phyloP scores from a whole-genome alignment of 306 rosid species.

The Lathyrus sativus region DNA sequence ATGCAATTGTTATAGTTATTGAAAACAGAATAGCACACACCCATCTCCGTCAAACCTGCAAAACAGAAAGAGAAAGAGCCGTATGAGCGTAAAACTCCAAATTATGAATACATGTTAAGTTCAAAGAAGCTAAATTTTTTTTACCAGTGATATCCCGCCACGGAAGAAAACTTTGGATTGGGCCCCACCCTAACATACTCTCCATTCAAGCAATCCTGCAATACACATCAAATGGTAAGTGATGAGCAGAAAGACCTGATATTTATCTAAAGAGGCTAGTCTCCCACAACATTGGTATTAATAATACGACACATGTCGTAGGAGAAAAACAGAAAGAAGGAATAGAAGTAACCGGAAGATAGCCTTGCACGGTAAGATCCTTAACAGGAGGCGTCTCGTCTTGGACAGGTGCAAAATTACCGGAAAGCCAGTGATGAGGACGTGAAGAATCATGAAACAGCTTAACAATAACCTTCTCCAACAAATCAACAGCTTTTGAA shows the following conservation, averaged over 20 bases:
- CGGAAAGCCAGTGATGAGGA: slow-evolving; percentile 74
- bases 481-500: slow-evolving; percentile 58
- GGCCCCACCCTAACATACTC: slow-evolving; percentile 98
- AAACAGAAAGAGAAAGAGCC: slow-evolving; percentile 31
- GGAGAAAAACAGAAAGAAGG: neutral
- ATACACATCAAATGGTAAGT: slow-evolving; percentile 29
- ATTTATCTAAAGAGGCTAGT: too few relatives aligned
- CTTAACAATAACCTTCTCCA: slow-evolving; percentile 80
- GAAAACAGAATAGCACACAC: slow-evolving; percentile 48
- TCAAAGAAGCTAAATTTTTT: slow-evolving; percentile 22
- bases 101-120: slow-evolving; percentile 18
- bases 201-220: slow-evolving; percentile 87
- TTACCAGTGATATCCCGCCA: slow-evolving; percentile 95
- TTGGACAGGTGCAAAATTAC: slow-evolving; percentile 76
- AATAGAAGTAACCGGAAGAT: slow-evolving; percentile 69
- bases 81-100: slow-evolving; percentile 38
- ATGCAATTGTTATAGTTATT: slow-evolving; percentile 9
- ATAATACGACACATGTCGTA: too few relatives aligned
- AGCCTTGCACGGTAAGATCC: slow-evolving; percentile 63
- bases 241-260: slow-evolving; percentile 7
- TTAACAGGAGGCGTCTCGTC: slow-evolving; percentile 82
- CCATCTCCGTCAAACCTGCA: slow-evolving; percentile 99
- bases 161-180: slow-evolving; percentile 78
- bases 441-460: slow-evolving; percentile 58
- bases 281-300: too few relatives aligned